Evolutionary conservation across 139 green algal species (phyloP).

Genomic region (Desmodesmus armatus): DNA sequence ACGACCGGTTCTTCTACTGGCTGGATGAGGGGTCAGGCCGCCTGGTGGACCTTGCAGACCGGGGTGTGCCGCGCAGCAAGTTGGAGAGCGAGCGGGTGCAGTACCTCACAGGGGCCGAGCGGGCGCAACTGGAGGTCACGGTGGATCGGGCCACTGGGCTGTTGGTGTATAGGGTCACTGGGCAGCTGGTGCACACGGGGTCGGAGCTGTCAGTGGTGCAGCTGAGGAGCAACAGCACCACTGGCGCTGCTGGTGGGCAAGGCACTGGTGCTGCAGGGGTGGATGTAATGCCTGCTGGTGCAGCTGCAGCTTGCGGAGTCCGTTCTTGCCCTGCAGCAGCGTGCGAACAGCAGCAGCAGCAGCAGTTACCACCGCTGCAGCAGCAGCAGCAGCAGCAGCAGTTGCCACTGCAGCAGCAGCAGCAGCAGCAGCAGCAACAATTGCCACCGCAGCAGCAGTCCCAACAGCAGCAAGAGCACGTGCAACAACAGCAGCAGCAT

Average conservation of each 20-base stretch:
- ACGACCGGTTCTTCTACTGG: conserved; percentile 48
- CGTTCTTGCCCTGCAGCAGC: no score
- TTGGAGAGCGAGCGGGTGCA: conserved; percentile 65
- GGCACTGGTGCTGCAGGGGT: neutral
- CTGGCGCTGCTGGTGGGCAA: neutral
- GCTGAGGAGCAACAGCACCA: no score
- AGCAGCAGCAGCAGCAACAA: no score
- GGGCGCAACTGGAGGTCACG: conserved; percentile 56
- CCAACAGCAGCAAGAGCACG: no score
- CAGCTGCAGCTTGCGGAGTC: neutral
- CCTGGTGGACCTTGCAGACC: conserved; percentile 56
- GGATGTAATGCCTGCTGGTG: neutral
- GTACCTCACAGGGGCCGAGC: conserved; percentile 63
- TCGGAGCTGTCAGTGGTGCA: conserved; percentile 33
- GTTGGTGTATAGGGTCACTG: conserved; percentile 51
- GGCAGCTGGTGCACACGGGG: conserved; percentile 60
- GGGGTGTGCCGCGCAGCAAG: conserved; percentile 54
- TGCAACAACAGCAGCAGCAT: no score
- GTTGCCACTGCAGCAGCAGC: no score
- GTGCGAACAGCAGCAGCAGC: no score
- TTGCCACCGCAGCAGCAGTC: no score
- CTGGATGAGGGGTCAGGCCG: conserved; percentile 64
- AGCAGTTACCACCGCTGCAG: no score
- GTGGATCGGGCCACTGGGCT: conserved; percentile 52
- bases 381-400: conserved; percentile 7